phyloP scores from a whole-genome alignment of 179 eudicot species.

The Camellia oleifera region DNA sequence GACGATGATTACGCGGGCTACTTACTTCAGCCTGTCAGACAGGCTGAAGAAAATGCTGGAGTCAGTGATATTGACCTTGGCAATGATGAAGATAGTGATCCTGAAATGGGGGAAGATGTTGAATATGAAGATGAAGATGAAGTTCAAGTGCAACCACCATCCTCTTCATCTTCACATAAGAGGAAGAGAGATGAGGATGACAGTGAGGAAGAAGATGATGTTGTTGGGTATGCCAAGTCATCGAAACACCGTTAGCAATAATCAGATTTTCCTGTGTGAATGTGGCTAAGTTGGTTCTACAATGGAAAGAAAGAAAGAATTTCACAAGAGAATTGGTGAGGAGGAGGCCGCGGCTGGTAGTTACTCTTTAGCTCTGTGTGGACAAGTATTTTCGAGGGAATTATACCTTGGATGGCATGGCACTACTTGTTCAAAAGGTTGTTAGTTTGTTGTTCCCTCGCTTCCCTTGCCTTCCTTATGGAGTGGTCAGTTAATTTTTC shows the following conservation, averaged over 20 bases:
- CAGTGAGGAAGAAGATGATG: constrained; percentile 41
- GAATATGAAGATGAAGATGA: constrained; percentile 33
- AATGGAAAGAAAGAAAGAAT: no score
- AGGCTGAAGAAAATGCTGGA: constrained; percentile 38
- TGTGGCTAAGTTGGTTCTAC: background rate
- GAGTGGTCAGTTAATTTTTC: background rate
- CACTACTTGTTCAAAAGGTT: constrained; percentile 12
- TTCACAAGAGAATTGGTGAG: no score
- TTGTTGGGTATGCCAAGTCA: constrained; percentile 26
- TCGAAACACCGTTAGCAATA: constrained; percentile 26
- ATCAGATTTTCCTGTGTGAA: no score
- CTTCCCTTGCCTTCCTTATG: background rate
- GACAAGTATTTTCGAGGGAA: background rate
- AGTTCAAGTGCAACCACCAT: constrained; percentile 51
- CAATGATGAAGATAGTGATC: constrained; percentile 22
- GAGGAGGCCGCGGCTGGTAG: background rate
- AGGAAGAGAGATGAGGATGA: constrained; percentile 60
- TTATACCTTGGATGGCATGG: background rate
- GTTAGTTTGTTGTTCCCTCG: background rate
- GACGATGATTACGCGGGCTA: constrained; percentile 79
- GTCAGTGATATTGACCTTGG: constrained; percentile 53
- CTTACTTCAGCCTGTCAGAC: constrained; percentile 73
- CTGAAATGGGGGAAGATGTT: constrained; percentile 31
- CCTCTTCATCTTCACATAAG: constrained; percentile 36
- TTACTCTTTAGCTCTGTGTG: background rate